phyloP scores from a whole-genome alignment of 129 eudicot species.

The Silybum marianum region DNA sequence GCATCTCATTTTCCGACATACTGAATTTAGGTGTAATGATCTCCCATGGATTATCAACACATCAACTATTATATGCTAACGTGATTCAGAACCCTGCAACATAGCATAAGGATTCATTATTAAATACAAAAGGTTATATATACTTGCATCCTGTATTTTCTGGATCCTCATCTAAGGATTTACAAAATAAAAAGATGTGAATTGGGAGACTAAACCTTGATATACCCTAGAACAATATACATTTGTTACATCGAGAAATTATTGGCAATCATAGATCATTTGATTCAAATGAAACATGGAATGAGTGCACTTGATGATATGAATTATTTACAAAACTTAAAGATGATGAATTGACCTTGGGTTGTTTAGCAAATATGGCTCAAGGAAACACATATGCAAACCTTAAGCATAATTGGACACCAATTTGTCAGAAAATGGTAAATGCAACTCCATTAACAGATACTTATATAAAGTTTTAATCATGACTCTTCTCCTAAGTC shows the following conservation, averaged over 20 bases:
- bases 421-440: neutral
- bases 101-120: slow-evolving; percentile 8
- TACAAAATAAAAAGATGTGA: neutral
- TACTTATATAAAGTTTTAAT: neutral
- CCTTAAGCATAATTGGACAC: neutral
- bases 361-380: neutral
- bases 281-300: neutral
- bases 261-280: neutral
- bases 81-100: slow-evolving; percentile 31
- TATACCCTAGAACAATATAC: neutral
- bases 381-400: neutral
- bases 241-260: neutral
- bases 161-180: neutral
- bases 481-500: neutral
- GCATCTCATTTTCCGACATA: slow-evolving; percentile 28
- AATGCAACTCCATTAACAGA: neutral
- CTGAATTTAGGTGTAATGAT: neutral
- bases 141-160: neutral
- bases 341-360: neutral
- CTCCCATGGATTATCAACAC: slow-evolving; percentile 12
- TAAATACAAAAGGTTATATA: neutral
- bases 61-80: slow-evolving; percentile 7
- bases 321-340: neutral
- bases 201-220: neutral
- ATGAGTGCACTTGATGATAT: neutral